These are phyloP conservation scores for Zopfia rhizophila DNA, from an alignment of 2,329 filamentous ascomycete species.

Conservation along the genomic window DNA sequence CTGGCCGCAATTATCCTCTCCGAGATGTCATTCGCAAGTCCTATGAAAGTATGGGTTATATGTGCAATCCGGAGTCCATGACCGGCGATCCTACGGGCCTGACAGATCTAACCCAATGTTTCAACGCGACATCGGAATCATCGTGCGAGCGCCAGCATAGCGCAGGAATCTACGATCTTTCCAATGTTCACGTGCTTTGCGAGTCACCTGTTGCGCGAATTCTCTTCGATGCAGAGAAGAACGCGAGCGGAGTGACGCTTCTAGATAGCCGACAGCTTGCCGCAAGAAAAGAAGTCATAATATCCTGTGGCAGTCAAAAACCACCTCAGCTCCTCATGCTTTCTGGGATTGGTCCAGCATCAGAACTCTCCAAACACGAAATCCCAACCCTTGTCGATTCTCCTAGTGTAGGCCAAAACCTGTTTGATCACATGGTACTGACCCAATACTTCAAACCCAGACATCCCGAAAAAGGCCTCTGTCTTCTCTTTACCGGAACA, in stretches of 20 bases:
- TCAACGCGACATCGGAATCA: constrained; percentile 20
- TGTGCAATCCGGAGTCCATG: constrained; percentile 19
- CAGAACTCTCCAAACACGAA: constrained; percentile 60
- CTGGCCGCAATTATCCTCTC: constrained; percentile 27
- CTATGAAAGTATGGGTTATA: constrained; percentile 22
- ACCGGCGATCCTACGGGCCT: constrained; percentile 28
- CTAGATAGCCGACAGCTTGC: background rate
- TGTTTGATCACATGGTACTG: background rate
- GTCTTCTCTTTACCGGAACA: constrained; percentile 22
- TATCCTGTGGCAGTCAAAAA: constrained; percentile 63
- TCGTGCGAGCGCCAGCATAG: constrained; percentile 29
- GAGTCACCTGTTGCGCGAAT: constrained; percentile 23
- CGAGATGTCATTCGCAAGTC: constrained; percentile 17
- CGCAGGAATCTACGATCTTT: constrained; percentile 29
- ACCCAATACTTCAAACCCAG: constrained; percentile 29
- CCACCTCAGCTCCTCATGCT: constrained; percentile 70
- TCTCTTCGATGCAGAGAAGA: constrained; percentile 1
- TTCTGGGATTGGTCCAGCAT: constrained; percentile 65
- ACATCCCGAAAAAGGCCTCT: constrained; percentile 15
- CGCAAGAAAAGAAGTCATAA: constrained; percentile 4
- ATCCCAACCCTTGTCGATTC: constrained; percentile 65
- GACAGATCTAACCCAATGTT: constrained; percentile 23
- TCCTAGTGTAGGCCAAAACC: constrained; percentile 58
- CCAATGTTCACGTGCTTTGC: constrained; percentile 19
- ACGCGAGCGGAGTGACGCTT: background rate